Conservation (phyloP, 768 basidiomycete species). For the Suillus americanus region DNA sequence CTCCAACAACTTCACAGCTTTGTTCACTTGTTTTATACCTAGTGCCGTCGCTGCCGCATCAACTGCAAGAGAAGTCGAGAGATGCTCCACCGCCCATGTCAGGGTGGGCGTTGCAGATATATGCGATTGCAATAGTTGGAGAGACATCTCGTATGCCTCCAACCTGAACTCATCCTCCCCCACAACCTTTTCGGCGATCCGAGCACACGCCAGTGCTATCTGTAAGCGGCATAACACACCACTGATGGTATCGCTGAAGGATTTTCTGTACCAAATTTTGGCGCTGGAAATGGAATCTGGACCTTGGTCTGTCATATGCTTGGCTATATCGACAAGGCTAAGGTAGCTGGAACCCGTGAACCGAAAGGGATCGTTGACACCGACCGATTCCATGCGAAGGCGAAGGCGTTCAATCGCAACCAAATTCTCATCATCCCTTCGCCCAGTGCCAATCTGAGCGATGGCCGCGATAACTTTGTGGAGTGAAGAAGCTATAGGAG, state of each 20-base stretch:
- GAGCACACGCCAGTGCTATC: background rate
- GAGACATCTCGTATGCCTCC: constrained; percentile 4
- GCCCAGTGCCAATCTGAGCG: background rate
- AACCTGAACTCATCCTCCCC: background rate
- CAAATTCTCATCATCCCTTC: background rate
- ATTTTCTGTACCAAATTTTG: background rate
- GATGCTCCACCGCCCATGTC: background rate
- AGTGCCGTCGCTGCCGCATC: constrained; percentile 1
- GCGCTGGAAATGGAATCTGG: background rate
- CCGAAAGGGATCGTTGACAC: background rate
- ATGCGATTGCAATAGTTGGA: constrained; percentile 2
- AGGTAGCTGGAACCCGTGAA: background rate
- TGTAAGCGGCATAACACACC: background rate
- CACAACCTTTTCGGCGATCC: background rate
- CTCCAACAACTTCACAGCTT: constrained; percentile 4
- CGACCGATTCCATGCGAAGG: background rate
- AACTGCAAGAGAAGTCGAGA: background rate
- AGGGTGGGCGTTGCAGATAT: background rate
- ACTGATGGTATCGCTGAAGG: background rate
- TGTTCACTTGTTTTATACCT: background rate
- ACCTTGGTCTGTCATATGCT: background rate
- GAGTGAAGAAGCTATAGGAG: background rate
- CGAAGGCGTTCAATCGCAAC: background rate
- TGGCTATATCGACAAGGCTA: background rate
- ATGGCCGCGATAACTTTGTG: background rate